These are phyloP conservation scores for Tripidium arundinaceum DNA, from an alignment of 202 grass and related monocot genomes.

Conservation along the genomic window DNA sequence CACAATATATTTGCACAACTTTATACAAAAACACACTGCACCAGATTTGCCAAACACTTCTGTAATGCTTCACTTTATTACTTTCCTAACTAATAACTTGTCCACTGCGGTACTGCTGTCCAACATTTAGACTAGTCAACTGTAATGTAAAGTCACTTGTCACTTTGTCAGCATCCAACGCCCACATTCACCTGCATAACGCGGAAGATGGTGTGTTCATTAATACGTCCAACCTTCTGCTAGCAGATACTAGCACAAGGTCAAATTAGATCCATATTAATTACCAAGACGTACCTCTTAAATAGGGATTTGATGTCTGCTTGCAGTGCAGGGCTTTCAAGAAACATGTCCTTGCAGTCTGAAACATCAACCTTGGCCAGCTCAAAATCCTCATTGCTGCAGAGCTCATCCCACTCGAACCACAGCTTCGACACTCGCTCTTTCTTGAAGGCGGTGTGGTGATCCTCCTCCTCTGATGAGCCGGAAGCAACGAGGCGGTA, in stretches of 20 bases:
- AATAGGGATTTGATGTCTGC: constrained; percentile 53
- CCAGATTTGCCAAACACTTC: not conserved
- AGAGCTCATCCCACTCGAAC: constrained; percentile 70
- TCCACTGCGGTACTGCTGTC: not conserved
- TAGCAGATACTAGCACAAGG: not conserved
- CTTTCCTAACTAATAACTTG: not conserved
- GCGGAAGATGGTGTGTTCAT: not conserved
- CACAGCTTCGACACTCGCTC: constrained; percentile 68
- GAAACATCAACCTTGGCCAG: constrained; percentile 44
- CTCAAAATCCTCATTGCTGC: constrained; percentile 38
- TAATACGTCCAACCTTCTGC: not conserved
- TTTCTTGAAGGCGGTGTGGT: constrained; percentile 57
- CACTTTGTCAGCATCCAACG: not conserved
- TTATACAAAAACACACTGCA: constrained; percentile 3
- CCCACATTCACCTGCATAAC: constrained; percentile 33
- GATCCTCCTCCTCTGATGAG: constrained; percentile 64
- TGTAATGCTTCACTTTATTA: constrained; percentile 1
- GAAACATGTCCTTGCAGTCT: constrained; percentile 49
- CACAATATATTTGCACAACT: not conserved
- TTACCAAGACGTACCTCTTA: constrained; percentile 40
- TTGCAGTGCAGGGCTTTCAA: constrained; percentile 44
- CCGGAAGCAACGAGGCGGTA: constrained; percentile 62
- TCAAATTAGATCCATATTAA: not conserved
- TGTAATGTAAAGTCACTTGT: not conserved
- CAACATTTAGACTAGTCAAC: not conserved